Base-by-base conservation (phyloP, 169 alveolate species). In the Babesia caballi region DNA sequence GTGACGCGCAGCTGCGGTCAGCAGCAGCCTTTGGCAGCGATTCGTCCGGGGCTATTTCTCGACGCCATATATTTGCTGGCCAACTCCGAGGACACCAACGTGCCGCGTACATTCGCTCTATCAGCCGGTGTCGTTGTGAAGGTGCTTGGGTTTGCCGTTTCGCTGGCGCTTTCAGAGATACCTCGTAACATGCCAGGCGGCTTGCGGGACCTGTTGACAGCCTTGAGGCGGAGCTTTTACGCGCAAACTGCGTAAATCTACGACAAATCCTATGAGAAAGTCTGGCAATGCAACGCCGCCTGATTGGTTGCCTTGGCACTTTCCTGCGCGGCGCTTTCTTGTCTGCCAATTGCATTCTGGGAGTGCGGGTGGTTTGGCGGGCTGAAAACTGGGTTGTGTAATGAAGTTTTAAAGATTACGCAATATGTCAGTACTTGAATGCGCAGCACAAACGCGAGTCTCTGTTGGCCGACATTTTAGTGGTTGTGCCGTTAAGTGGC, bases 101-200 rank as follows among this genome's bases (percentile, higher is more conserved):
- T 11, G 1, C 42, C 25, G 1, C 42, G 27, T 3, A 19, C 9
- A 27, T 63, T 40, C 19, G 47, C 38, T 17, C 11, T 32, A 0
- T 63, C 73, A 30, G 73, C 73, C 3, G 73, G 73, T 7, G 60
- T 63, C 36, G 12, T 63, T 14, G 73, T 63, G 4, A 63, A 49
- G 60, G 47, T 63, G 21, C 49, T 63, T 42, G 73, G 73, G 1
- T 12, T 63, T 19, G 60, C 51, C 27, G 50, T 63, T 19, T 42
- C 73, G n/a, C 42, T 63, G 17, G 49, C 73, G n/a, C 44, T 63
- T 19, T 46, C 73, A 49, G 73, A 63, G 50, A 11, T 63, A 14
- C 73, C 73, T 27, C 58, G 33, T 7, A 44, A 63, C 50, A 49
- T 63, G 58, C 38, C 61, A 1, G 52, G 73, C 11, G 60, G 60